Evolutionary conservation across 306 rosid species (phyloP), one percentile per base, ranked within the genome.

Genomic region (Corylus americana): DNA sequence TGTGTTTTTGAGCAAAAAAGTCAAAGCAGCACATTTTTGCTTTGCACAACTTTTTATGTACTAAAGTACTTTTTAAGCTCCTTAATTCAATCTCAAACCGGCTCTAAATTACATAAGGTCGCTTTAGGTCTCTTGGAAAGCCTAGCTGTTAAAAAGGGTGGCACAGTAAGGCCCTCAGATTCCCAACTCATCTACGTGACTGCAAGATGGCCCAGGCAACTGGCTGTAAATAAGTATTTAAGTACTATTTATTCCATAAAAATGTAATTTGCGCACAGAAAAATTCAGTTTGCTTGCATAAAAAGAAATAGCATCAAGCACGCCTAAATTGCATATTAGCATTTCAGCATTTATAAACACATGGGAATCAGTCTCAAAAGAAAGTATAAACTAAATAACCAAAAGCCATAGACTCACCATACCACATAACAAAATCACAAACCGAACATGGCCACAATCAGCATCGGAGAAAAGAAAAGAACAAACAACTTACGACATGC

Each of bases 401-500:
- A 58, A 58, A 53, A 39, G 11, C 11, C 5, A 67, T 18, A 66
- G 12, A 16, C 1, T 66, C 44, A 35, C 22, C 25, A 17, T 16
- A 35, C n/a, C 3, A 8, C 71, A 8, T 59, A 59, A 59, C 35
- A 59, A 2, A 22, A 58, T 22, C 35, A 59, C 4, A 11, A 59
- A 3, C 37, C 20, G 11, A 25, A 68, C 4, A 68, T 39, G 62
- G 27, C 50, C 50, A 74, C 59, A 61, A 47, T 58, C 27, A 22
- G 16, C 45, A 58, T 62, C 61, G 45, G 48, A 4, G 62, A 79
- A 42, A 29, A 51, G 42, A 7, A 51, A 75, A 39, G 22, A 17
- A 45, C 55, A 55, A 77, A 54, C 3, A 4, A 88, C 98, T 90
- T 87, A 95, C 99, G 98, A 89, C 99, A 95, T 95, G 83, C 99